phyloP scores from a whole-genome alignment of 2,329 filamentous ascomycete genomes.

The Fusarium transvaalense region DNA sequence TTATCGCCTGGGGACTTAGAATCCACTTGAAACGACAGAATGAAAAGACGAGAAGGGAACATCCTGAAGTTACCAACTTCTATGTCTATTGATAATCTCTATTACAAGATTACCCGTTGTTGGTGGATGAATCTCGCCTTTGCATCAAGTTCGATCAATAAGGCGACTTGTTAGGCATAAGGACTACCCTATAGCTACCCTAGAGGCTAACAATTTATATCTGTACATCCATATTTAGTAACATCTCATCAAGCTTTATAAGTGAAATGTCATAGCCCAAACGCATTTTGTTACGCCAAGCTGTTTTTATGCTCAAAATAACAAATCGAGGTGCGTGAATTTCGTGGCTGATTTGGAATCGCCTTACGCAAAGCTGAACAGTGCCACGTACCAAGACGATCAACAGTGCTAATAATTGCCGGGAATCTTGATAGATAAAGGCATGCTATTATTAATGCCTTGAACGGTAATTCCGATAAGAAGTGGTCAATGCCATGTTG shows the following conservation, averaged over 20 bases:
- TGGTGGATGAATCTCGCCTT: too few species aligned
- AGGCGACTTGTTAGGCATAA: too few species aligned
- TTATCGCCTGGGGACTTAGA: conserved; percentile 18
- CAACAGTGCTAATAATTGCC: background rate
- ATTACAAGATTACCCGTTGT: too few species aligned
- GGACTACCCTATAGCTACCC: too few species aligned
- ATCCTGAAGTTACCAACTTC: conserved; percentile 25
- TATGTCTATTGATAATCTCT: background rate
- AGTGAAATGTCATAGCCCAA: too few species aligned
- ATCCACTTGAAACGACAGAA: conserved; percentile 18
- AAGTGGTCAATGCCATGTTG: background rate
- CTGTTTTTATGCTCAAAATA: background rate
- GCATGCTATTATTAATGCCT: background rate
- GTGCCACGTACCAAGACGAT: background rate
- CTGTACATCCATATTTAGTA: too few species aligned
- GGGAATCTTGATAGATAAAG: background rate
- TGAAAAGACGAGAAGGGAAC: conserved; percentile 17
- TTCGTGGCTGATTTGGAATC: background rate
- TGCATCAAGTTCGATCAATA: too few species aligned
- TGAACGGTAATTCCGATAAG: background rate
- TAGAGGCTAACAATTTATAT: too few species aligned
- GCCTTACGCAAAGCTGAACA: rapidly evolving
- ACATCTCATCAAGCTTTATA: too few species aligned
- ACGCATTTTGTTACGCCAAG: background rate
- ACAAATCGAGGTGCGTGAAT: too few species aligned